A percentile compares a stretch with the other conserved stretches of the same genome.
Conservation (phyloP, 257 asterid genomes). For the Plantago elongata region DNA sequence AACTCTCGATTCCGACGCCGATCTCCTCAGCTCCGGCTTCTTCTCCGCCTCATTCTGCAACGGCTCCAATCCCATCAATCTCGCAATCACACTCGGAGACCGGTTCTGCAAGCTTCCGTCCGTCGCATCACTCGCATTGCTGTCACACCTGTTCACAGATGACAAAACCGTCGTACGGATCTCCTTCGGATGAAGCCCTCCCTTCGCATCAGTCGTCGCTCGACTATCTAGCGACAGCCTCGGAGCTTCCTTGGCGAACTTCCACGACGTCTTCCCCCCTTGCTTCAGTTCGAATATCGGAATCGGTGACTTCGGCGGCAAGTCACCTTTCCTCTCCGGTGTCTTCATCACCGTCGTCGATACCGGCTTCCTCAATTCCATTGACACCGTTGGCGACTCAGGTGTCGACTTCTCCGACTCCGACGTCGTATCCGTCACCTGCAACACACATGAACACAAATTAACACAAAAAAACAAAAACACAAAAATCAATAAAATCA, state of each 20-base stretch:
- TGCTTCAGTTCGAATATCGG: conserved; percentile 52
- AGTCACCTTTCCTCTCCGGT: conserved; percentile 27
- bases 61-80: conserved; percentile 89
- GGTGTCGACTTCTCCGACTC: conserved; percentile 53
- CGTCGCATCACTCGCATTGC: conserved; percentile 29
- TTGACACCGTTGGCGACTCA: conserved; percentile 37
- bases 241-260: conserved; percentile 70
- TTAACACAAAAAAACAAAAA: neutral
- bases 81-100: conserved; percentile 77
- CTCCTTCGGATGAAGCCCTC: conserved; percentile 76
- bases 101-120: conserved; percentile 46
- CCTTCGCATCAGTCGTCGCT: conserved; percentile 86
- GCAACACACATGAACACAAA: neutral
- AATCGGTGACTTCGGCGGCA: conserved; percentile 54
- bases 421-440: conserved; percentile 30
- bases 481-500: neutral
- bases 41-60: conserved; percentile 50
- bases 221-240: conserved; percentile 91
- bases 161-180: conserved; percentile 47
- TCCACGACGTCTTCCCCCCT: conserved; percentile 69
- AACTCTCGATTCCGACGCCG: conserved; percentile 87
- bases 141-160: conserved; percentile 27
- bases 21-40: conserved; percentile 72
- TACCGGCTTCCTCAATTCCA: conserved; percentile 31
- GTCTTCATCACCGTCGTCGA: too few relatives aligned